phyloP scores from a whole-genome alignment of 495 filamentous ascomycete genomes.

The Annulohypoxylon nitens region DNA sequence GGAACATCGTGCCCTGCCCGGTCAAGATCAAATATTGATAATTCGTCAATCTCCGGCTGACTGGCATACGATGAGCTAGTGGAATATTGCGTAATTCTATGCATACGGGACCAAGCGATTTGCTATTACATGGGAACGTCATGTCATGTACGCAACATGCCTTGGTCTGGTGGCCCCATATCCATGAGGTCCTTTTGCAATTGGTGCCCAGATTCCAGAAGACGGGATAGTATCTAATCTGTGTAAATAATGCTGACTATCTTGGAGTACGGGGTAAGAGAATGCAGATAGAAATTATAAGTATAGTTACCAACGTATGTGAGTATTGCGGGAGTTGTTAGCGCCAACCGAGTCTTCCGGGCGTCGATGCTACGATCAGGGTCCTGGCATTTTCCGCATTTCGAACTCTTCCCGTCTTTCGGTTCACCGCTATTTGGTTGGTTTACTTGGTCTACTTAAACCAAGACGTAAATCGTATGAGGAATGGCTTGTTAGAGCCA shows the following conservation, averaged over 20 bases:
- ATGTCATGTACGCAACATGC: background rate
- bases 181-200: background rate
- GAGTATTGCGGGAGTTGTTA: conserved; percentile 5
- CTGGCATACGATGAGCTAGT: background rate
- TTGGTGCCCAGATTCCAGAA: background rate
- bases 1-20: background rate
- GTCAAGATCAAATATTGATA: background rate
- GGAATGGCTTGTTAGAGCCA: conserved; percentile 5
- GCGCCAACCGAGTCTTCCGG: conserved; percentile 30
- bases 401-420: conserved; percentile 6
- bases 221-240: conserved; percentile 1
- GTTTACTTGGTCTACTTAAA: background rate
- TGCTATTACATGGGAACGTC: background rate
- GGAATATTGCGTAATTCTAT: background rate
- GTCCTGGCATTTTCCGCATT: conserved; percentile 7
- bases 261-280: background rate
- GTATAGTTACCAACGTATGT: background rate
- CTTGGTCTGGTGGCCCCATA: background rate
- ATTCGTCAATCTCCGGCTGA: background rate
- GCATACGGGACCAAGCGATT: background rate
- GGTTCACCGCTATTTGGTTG: conserved; percentile 42
- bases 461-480: conserved; percentile 28
- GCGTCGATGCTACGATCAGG: conserved; percentile 14
- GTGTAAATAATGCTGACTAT: background rate
- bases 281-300: background rate